Evolutionary conservation across 2,329 filamentous ascomycete genomes (phyloP).

Genomic region (Eurotiales sp.): DNA sequence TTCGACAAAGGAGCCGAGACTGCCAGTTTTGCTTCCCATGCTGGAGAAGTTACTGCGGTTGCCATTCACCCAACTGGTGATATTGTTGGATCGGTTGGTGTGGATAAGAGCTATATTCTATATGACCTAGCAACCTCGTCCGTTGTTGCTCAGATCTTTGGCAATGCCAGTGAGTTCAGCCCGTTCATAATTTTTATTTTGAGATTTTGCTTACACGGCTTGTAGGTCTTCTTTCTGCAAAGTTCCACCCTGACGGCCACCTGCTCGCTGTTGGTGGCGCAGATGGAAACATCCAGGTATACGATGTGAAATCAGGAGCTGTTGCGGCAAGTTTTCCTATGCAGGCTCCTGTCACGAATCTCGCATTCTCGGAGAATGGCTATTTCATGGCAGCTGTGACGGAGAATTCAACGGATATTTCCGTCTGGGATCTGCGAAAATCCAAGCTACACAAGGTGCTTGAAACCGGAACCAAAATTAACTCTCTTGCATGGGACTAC

Average conservation of each 20-base stretch:
- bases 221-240: slow-evolving; percentile 67
- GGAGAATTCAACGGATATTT: slow-evolving; percentile 72
- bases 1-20: slow-evolving; percentile 69
- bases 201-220: slow-evolving; percentile 19
- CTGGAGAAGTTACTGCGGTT: slow-evolving; percentile 72
- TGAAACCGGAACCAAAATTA: slow-evolving; percentile 74
- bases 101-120: slow-evolving; percentile 87
- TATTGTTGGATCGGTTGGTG: slow-evolving; percentile 80
- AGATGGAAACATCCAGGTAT: slow-evolving; percentile 80
- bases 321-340: slow-evolving; percentile 69
- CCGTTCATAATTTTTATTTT: neutral
- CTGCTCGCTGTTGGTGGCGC: slow-evolving; percentile 80
- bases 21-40: slow-evolving; percentile 72
- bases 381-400: slow-evolving; percentile 87
- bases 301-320: slow-evolving; percentile 75
- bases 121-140: slow-evolving; percentile 71
- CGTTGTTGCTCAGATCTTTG: slow-evolving; percentile 73
- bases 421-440: slow-evolving; percentile 90
- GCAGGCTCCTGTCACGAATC: slow-evolving; percentile 63
- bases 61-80: slow-evolving; percentile 78
- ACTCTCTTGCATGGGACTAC: slow-evolving; percentile 84
- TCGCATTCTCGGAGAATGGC: slow-evolving; percentile 93
- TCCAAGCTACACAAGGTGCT: slow-evolving; percentile 77
- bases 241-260: slow-evolving; percentile 97
- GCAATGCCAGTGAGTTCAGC: slow-evolving; percentile 64